A percentile compares a stretch with the other conserved stretches of the same genome.
phyloP scores from a whole-genome alignment of 2,329 filamentous ascomycete species.

The Pseudogymnoascus pannorum region DNA sequence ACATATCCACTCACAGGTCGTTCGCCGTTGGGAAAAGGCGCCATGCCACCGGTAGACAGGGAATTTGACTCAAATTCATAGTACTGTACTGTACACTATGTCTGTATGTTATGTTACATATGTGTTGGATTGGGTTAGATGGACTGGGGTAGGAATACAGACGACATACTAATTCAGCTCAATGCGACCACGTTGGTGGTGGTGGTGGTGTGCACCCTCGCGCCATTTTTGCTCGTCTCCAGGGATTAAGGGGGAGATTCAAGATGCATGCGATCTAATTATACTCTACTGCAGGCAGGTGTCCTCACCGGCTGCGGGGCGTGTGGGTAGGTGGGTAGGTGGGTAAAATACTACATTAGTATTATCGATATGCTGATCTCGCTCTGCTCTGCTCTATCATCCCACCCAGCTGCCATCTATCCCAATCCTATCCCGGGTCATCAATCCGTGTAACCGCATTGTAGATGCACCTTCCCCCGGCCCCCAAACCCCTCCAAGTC shows the following conservation, averaged over 20 bases:
- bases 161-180: no score
- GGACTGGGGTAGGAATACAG: neutral
- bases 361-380: neutral
- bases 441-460: neutral
- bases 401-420: neutral
- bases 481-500: neutral
- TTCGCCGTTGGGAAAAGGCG: no score
- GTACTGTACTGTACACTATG: no score
- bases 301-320: neutral
- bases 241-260: neutral
- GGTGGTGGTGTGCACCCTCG: no score
- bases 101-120: no score
- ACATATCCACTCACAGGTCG: no score
- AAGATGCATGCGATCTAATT: neutral
- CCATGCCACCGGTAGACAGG: no score
- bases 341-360: conserved; percentile 3
- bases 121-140: neutral
- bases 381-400: neutral
- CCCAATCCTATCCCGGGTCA: neutral
- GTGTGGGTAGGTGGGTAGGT: neutral
- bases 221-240: no score
- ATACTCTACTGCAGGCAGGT: neutral
- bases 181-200: no score
- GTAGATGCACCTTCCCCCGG: no score
- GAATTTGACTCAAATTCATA: neutral